A percentile compares a stretch with the other conserved stretches of the same genome.
Conservation (phyloP, 2,329 filamentous ascomycete genomes). For the Ceratocystis variospora region DNA sequence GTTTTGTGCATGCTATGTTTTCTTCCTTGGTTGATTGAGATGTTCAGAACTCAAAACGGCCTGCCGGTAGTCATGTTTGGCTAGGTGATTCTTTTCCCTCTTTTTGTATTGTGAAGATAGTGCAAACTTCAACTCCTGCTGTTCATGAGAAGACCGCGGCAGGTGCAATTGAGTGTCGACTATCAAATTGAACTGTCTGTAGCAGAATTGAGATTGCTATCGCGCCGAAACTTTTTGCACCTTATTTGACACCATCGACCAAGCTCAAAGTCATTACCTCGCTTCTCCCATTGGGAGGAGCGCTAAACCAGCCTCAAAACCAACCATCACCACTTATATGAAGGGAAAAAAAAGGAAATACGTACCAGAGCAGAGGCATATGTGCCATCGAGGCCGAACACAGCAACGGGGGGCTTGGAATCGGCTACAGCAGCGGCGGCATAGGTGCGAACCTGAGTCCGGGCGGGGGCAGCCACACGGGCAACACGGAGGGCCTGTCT, state of each 20-base stretch:
- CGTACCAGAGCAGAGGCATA: conserved; percentile 97
- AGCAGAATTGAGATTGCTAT: background rate
- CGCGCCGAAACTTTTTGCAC: conserved; percentile 2
- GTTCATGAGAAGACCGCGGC: background rate
- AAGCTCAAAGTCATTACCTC: background rate
- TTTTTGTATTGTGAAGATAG: background rate
- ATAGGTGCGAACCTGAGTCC: conserved; percentile 58
- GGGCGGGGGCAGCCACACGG: conserved; percentile 46
- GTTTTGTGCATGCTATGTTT: background rate
- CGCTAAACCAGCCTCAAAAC: background rate
- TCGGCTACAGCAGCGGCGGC: conserved; percentile 61
- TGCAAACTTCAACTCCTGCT: background rate
- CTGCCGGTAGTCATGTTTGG: background rate
- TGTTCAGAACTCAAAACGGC: background rate
- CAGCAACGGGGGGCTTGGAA: conserved; percentile 69
- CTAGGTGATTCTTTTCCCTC: background rate
- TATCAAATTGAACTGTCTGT: background rate
- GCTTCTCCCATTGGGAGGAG: no score
- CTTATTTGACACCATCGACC: background rate
- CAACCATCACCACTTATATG: background rate
- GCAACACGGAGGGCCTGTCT: conserved; percentile 44
- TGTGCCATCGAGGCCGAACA: conserved; percentile 94
- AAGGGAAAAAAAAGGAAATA: conserved; percentile 10
- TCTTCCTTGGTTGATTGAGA: background rate
- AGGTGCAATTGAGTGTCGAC: background rate